Percentiles rank a stretch among this genome's conserved stretches.
phyloP scores from a whole-genome alignment of 2,329 filamentous ascomycete species.

The Venturiaceae sp. region DNA sequence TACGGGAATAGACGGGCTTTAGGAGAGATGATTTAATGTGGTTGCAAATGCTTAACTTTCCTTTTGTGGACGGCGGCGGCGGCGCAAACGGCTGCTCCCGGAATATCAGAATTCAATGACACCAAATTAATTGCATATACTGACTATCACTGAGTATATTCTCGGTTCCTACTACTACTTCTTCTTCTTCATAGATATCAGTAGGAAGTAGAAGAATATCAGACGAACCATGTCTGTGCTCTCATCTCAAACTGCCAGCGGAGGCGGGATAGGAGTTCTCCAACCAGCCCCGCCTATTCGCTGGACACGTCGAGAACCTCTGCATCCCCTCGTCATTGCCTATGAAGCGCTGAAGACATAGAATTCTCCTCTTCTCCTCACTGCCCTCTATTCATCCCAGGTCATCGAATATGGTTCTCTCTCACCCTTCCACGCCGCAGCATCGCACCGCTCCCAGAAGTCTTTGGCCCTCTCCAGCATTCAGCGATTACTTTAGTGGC shows the following conservation, averaged over 20 bases:
- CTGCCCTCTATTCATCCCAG: neutral
- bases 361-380: neutral
- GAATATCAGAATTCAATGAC: too few species aligned
- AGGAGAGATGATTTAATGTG: too few species aligned
- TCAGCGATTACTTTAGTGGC: conserved; percentile 8
- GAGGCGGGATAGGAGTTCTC: neutral
- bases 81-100: too few species aligned
- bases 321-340: neutral
- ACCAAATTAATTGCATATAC: too few species aligned
- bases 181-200: too few species aligned
- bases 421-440: neutral
- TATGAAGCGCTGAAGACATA: neutral
- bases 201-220: too few species aligned
- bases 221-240: neutral
- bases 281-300: neutral
- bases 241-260: neutral
- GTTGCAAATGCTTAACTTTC: neutral
- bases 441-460: neutral
- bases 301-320: too few species aligned
- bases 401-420: neutral
- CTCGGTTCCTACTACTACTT: too few species aligned
- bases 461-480: conserved; percentile 4
- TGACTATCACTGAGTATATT: too few species aligned
- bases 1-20: neutral
- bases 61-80: neutral